Conservation (phyloP, 345 rosid species). For the Eucalyptus albens region DNA sequence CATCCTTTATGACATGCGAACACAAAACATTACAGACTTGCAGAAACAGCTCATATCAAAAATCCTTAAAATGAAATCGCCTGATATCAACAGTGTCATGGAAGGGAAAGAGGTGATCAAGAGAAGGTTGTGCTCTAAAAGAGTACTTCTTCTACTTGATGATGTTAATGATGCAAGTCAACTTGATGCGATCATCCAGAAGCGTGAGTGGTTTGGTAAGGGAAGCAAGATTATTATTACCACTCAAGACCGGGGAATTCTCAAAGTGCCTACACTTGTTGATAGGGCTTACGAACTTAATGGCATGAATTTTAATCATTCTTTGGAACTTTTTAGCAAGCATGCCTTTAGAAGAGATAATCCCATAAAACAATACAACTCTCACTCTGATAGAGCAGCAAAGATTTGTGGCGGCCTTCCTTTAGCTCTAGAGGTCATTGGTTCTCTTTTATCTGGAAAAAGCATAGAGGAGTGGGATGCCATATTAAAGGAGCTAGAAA, state of each 20-base stretch:
- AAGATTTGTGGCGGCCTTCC: neutral
- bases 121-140: rapidly evolving
- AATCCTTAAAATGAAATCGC: rapidly evolving
- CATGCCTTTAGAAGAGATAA: neutral
- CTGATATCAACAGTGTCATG: rapidly evolving
- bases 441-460: neutral
- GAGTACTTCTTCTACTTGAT: too few species aligned
- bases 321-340: neutral
- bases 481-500: too few species aligned
- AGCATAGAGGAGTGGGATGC: too few species aligned
- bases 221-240: too few species aligned
- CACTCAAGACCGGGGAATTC: rapidly evolving
- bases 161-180: too few species aligned
- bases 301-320: neutral
- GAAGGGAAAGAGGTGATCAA: rapidly evolving
- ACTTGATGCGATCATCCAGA: rapidly evolving
- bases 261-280: neutral
- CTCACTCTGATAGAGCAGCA: neutral
- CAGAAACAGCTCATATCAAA: rapidly evolving
- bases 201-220: too few species aligned
- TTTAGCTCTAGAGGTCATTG: neutral
- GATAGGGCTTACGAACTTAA: neutral
- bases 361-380: rapidly evolving
- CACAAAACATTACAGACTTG: rapidly evolving
- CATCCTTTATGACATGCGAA: rapidly evolving